phyloP scores from a whole-genome alignment of 257 asterid species.

The Solanum corneliomulleri region DNA sequence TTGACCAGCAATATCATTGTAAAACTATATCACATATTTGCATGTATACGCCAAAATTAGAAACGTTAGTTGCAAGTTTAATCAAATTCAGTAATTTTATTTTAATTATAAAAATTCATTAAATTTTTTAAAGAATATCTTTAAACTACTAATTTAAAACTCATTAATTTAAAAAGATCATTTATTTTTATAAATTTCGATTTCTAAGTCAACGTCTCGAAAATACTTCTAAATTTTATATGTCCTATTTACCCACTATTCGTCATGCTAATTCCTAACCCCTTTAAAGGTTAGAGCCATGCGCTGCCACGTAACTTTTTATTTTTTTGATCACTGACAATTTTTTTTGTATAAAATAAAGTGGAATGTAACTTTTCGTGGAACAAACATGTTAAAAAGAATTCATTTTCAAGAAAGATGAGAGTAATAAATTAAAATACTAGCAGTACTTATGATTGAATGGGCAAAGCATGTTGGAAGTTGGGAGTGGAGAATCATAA shows the following conservation, averaged over 20 bases:
- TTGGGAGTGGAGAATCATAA: neutral
- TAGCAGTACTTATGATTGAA: neutral
- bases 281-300: neutral
- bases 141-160: neutral
- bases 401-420: neutral
- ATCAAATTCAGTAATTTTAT: too few relatives aligned
- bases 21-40: neutral
- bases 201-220: neutral
- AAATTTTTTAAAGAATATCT: neutral
- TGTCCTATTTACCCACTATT: neutral
- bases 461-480: neutral
- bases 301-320: neutral
- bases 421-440: neutral
- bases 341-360: neutral
- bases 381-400: neutral
- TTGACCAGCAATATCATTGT: neutral
- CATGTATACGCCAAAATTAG: neutral
- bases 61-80: too few relatives aligned
- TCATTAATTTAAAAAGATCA: neutral
- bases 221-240: neutral
- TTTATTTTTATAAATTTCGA: neutral
- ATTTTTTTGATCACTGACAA: neutral
- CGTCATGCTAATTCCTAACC: neutral
- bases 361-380: neutral
- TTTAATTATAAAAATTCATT: neutral